Conservation (phyloP, 176 grass and related monocot genomes). For the Musa schizocarpa region DNA sequence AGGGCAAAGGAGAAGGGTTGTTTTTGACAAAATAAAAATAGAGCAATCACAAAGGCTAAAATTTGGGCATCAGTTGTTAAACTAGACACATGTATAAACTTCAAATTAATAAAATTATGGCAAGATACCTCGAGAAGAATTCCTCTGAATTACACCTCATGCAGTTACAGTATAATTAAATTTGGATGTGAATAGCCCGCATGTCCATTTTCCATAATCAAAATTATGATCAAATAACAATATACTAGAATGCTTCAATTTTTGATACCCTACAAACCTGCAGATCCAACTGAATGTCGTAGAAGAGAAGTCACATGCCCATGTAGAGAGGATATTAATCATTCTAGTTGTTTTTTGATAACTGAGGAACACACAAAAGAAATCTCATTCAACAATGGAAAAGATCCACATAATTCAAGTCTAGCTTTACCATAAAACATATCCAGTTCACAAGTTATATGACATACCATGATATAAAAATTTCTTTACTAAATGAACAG, state of each 20-base stretch:
- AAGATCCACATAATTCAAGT: background rate
- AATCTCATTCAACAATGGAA: slow-evolving; percentile 5
- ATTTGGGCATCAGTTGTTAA: too few species aligned
- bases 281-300: slow-evolving; percentile 55
- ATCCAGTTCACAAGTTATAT: background rate
- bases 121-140: too few species aligned
- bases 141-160: too few species aligned
- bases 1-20: too few species aligned
- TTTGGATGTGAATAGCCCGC: background rate
- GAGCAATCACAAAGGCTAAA: too few species aligned
- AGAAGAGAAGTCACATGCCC: slow-evolving; percentile 67
- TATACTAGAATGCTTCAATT: background rate
- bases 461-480: slow-evolving; percentile 60
- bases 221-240: background rate
- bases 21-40: too few species aligned
- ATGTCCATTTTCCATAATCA: background rate
- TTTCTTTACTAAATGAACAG: slow-evolving; percentile 89
- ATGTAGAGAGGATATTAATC: slow-evolving; percentile 82
- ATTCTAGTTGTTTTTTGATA: slow-evolving; percentile 71
- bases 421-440: background rate
- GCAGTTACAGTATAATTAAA: background rate
- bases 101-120: too few species aligned
- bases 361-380: slow-evolving; percentile 39
- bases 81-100: too few species aligned
- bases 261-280: slow-evolving; percentile 29